These are phyloP conservation scores for Pleodorina starrii DNA, from an alignment of 139 green algal species.

Conservation along the genomic window DNA sequence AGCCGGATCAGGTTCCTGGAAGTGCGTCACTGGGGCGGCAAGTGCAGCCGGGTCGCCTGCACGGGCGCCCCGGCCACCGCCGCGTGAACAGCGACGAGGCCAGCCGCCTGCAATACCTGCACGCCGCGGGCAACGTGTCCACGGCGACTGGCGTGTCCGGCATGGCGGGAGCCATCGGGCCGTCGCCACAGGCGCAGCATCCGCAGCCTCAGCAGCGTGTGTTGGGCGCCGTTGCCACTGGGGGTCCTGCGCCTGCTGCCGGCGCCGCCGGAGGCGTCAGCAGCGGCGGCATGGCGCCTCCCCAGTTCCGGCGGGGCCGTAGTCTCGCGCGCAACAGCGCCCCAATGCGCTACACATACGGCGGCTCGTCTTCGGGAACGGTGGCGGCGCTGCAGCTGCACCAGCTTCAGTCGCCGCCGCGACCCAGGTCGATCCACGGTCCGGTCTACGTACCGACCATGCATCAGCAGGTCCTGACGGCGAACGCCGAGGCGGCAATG, in stretches of 20 bases:
- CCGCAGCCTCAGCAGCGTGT: neutral
- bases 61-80: constrained; percentile 17
- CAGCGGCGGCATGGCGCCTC: neutral
- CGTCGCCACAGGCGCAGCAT: neutral
- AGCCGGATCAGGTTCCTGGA: neutral
- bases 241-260: neutral
- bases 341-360: constrained; percentile 45
- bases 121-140: neutral
- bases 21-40: neutral
- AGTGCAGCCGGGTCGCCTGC: too few species aligned
- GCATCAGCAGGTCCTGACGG: constrained; percentile 18
- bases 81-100: constrained; percentile 13
- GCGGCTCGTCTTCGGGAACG: neutral
- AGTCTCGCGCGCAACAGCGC: constrained; percentile 33
- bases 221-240: neutral
- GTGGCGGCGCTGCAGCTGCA: neutral
- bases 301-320: neutral
- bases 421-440: neutral
- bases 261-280: neutral
- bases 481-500: neutral
- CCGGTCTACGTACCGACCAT: neutral
- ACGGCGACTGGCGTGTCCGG: neutral
- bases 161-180: neutral
- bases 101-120: neutral
- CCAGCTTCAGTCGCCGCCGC: neutral